Conservation (phyloP, 2,329 filamentous ascomycete species). For the Colletotrichum sp. region DNA sequence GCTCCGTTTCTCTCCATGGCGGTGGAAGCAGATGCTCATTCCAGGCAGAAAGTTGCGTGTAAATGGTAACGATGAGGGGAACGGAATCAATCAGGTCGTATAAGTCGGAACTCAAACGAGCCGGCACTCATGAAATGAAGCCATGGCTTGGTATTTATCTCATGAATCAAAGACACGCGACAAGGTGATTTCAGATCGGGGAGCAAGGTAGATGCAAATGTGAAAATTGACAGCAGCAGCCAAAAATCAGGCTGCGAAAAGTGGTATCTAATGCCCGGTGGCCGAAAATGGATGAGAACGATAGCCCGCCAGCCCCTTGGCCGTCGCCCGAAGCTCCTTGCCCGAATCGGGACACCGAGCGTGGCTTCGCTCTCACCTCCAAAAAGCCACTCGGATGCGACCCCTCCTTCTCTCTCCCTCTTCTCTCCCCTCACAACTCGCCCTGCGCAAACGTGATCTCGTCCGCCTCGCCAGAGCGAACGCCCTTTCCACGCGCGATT, state of each 20-base stretch:
- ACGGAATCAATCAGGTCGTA: not conserved
- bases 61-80: not conserved
- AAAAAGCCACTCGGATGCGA: not conserved
- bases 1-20: slow-evolving; percentile 6
- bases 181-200: not conserved
- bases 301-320: not conserved
- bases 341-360: slow-evolving; percentile 17
- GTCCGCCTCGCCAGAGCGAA: not conserved
- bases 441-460: not conserved
- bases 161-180: not conserved
- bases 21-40: not conserved
- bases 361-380: slow-evolving; percentile 12
- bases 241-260: not conserved
- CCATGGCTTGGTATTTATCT: not conserved
- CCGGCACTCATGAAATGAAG: not conserved
- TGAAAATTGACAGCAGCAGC: not conserved
- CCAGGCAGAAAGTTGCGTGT: not conserved
- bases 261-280: not conserved
- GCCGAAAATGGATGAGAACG: not conserved
- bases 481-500: not conserved
- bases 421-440: not conserved
- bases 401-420: not conserved
- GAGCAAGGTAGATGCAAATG: not conserved
- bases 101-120: not conserved
- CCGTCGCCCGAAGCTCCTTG: not conserved